Conservation (phyloP, 805 yeast species). For the Zygotorulaspora florentina region DNA sequence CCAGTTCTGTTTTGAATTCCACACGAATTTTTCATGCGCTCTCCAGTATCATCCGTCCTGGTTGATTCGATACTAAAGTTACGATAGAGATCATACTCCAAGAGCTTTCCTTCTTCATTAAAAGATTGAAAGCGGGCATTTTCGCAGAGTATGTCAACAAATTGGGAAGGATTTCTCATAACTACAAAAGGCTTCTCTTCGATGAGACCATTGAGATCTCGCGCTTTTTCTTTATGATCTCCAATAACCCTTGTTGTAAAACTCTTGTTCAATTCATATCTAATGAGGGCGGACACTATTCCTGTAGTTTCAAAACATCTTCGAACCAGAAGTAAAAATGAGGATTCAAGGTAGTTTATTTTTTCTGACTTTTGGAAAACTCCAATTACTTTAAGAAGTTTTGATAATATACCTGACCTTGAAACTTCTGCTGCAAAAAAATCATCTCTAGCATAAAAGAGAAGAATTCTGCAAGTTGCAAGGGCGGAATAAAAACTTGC, state of each 20-base stretch:
- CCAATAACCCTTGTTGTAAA: slow-evolving; percentile 38
- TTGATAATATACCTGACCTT: slow-evolving; percentile 44
- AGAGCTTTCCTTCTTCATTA: slow-evolving; percentile 35
- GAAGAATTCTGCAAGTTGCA: slow-evolving; percentile 51
- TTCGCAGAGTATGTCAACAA: slow-evolving; percentile 42
- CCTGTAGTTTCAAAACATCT: slow-evolving; percentile 63
- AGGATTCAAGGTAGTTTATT: slow-evolving; percentile 42
- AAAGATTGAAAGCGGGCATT: slow-evolving; percentile 44
- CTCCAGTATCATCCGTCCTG: slow-evolving; percentile 15
- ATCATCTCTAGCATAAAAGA: slow-evolving; percentile 49
- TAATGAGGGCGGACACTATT: slow-evolving; percentile 46
- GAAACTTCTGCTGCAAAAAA: slow-evolving; percentile 40
- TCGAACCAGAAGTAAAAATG: slow-evolving; percentile 54
- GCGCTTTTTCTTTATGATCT: slow-evolving; percentile 32
- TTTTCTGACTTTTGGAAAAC: slow-evolving; percentile 36
- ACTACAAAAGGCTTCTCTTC: slow-evolving; percentile 48
- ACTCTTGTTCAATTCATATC: slow-evolving; percentile 46
- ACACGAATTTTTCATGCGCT: slow-evolving; percentile 4
- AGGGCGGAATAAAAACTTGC: slow-evolving; percentile 46
- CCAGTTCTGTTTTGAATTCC: slow-evolving; percentile 42
- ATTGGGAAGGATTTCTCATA: slow-evolving; percentile 46
- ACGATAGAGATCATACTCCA: slow-evolving; percentile 29
- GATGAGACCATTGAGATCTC: slow-evolving; percentile 45
- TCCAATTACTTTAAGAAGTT: slow-evolving; percentile 45
- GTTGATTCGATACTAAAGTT: slow-evolving; percentile 21